phyloP scores from a whole-genome alignment of 441 rosid genomes.

The Flueggea neowawraea region DNA sequence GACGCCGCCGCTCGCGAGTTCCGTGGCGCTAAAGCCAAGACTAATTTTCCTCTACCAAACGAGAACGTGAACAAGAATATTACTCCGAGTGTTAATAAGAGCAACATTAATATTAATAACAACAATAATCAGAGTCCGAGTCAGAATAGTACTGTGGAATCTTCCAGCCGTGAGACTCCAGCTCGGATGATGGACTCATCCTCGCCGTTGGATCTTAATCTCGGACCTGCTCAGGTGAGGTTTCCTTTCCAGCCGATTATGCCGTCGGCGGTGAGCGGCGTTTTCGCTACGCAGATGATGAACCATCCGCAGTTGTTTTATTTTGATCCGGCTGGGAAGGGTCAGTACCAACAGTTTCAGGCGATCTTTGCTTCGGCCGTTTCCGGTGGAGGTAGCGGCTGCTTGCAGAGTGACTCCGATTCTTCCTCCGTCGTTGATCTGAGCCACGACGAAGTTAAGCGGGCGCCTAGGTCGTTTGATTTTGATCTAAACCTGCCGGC shows the following conservation, averaged over 20 bases:
- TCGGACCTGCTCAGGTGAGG: conserved; percentile 12
- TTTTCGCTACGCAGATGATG: conserved; percentile 14
- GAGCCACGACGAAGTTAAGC: conserved; percentile 21
- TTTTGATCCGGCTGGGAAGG: conserved; percentile 31
- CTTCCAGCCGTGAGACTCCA: conserved; percentile 34
- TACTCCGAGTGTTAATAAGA: background rate
- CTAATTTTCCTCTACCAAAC: conserved; percentile 37
- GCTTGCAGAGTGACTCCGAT: conserved; percentile 49
- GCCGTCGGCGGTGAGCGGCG: conserved; percentile 6
- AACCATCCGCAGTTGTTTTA: conserved; percentile 20
- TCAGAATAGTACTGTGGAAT: conserved; percentile 57
- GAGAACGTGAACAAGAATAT: conserved; percentile 5
- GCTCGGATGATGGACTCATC: conserved; percentile 28
- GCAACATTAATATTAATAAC: background rate
- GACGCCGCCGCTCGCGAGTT: conserved; percentile 46
- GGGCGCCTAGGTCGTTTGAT: conserved; percentile 30
- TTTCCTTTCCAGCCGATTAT: conserved; percentile 13
- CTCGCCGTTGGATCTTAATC: conserved; percentile 33
- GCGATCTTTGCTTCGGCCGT: conserved; percentile 2
- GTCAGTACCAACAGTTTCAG: conserved; percentile 24
- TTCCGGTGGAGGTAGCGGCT: conserved; percentile 5
- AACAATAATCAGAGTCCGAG: conserved; percentile 40
- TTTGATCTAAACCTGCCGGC: conserved; percentile 64
- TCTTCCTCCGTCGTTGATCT: conserved; percentile 56
- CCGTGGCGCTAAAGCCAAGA: conserved; percentile 66